Percentiles rank a stretch among this genome's conserved stretches.
phyloP scores from a whole-genome alignment of 2,329 filamentous ascomycete genomes.

The Septoria linicola region DNA sequence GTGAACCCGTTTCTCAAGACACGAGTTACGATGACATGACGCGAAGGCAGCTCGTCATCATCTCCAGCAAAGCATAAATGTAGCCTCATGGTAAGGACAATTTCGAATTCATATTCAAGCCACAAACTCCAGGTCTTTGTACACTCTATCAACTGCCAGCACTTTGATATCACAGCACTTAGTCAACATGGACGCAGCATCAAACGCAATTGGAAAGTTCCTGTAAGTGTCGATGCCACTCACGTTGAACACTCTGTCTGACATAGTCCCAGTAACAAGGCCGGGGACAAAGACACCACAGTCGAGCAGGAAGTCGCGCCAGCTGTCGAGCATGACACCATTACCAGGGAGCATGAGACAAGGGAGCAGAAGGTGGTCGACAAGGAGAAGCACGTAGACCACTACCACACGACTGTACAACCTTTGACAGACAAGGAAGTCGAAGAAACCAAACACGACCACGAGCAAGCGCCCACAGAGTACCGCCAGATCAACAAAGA shows the following conservation, averaged over 20 bases:
- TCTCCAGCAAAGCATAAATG: no score
- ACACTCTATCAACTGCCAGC: no score
- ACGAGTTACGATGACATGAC: no score
- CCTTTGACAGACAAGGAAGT: slow-evolving; percentile 28
- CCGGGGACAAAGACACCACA: slow-evolving; percentile 20
- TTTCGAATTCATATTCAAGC: no score
- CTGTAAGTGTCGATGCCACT: slow-evolving; percentile 1
- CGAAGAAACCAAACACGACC: slow-evolving; percentile 22
- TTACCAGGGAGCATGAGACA: slow-evolving; percentile 19
- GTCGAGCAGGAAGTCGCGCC: slow-evolving; percentile 26
- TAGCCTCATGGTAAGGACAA: no score
- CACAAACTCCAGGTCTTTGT: not conserved
- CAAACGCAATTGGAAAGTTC: slow-evolving; percentile 15
- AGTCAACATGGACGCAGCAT: slow-evolving; percentile 18
- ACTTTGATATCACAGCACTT: no score
- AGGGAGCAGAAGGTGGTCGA: slow-evolving; percentile 21
- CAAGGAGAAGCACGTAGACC: slow-evolving; percentile 28
- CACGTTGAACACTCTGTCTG: not conserved
- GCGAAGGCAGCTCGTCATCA: no score
- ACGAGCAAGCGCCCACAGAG: slow-evolving; percentile 24
- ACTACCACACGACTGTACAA: slow-evolving; percentile 35
- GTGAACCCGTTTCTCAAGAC: no score
- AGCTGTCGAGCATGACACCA: slow-evolving; percentile 27
- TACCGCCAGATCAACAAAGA: slow-evolving; percentile 27
- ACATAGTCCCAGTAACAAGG: slow-evolving; percentile 5